Percentiles rank a stretch among this genome's conserved stretches.
phyloP scores from a whole-genome alignment of 192 early-diverging fungal species.

The Backusella mclennaniae region DNA sequence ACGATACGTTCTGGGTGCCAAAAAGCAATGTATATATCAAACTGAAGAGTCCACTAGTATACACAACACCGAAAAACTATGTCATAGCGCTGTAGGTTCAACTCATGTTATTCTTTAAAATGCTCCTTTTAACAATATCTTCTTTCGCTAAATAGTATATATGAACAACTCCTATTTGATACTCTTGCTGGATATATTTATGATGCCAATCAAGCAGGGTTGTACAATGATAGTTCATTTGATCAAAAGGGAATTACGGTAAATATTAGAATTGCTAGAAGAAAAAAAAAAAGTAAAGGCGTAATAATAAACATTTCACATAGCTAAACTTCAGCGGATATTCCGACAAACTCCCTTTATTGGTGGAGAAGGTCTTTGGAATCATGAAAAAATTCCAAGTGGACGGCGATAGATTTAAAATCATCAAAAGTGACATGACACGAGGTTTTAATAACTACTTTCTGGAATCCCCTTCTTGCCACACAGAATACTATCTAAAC shows the following conservation, averaged over 20 bases:
- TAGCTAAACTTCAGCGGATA: conserved; percentile 68
- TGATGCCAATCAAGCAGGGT: conserved; percentile 49
- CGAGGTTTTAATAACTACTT: conserved; percentile 63
- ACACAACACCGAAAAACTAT: conserved; percentile 68
- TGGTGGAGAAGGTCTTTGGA: conserved; percentile 64
- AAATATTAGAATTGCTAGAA: conserved; percentile 30
- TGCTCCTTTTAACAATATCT: not conserved
- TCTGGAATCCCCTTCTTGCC: conserved; percentile 66
- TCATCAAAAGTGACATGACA: conserved; percentile 64
- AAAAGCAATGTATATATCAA: conserved; percentile 73
- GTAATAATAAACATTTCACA: conserved; percentile 44
- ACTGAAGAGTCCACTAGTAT: conserved; percentile 64
- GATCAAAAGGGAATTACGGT: conserved; percentile 55
- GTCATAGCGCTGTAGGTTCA: conserved; percentile 40
- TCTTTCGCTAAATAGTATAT: conserved; percentile 30
- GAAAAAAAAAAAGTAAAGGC: conserved; percentile 59
- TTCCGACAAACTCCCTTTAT: conserved; percentile 73
- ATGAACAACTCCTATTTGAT: conserved; percentile 33
- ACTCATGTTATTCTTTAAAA: not conserved
- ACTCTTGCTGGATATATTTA: conserved; percentile 40
- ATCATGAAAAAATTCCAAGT: conserved; percentile 56
- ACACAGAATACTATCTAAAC: conserved; percentile 60
- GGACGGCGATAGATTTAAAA: conserved; percentile 62
- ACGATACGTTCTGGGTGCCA: conserved; percentile 88
- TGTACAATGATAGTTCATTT: conserved; percentile 54